A percentile compares a stretch with the other conserved stretches of the same genome.
Conservation (phyloP, 345 rosid species). For the Crucihimalaya himalaica region DNA sequence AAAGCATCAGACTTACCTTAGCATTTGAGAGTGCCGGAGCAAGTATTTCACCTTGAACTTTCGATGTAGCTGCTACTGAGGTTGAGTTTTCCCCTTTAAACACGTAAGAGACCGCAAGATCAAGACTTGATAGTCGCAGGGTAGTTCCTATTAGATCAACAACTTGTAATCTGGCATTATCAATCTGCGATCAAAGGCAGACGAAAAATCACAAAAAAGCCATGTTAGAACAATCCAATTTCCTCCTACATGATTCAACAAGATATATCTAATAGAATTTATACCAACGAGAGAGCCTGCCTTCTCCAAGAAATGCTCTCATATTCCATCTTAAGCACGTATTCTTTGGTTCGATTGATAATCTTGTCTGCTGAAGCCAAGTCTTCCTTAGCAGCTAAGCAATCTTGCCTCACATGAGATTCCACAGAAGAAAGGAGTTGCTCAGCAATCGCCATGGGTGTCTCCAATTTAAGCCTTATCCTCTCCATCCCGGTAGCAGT, state of each 20-base stretch:
- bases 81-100: conserved; percentile 63
- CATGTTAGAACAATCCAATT: conserved; percentile 3
- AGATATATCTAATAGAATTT: conserved; percentile 23
- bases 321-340: conserved; percentile 60
- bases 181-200: conserved; percentile 59
- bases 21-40: conserved; percentile 77
- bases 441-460: conserved; percentile 81
- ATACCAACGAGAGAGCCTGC: conserved; percentile 67
- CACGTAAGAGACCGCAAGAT: conserved; percentile 61
- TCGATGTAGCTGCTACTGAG: conserved; percentile 54
- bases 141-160: conserved; percentile 78
- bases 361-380: conserved; percentile 55
- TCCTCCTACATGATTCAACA: conserved; percentile 25
- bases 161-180: conserved; percentile 61
- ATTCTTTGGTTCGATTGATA: conserved; percentile 60
- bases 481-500: conserved; percentile 77
- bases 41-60: conserved; percentile 69
- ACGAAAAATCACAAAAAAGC: conserved; percentile 29
- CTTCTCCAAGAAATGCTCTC: conserved; percentile 86
- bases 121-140: conserved; percentile 73
- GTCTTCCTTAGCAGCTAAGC: conserved; percentile 61
- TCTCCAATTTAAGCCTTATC: conserved; percentile 90
- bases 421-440: conserved; percentile 73
- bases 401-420: conserved; percentile 59
- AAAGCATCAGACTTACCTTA: conserved; percentile 53